A percentile compares a stretch with the other conserved stretches of the same genome.
Evolutionary conservation across 352 stramenopile genomes (phyloP).

Genomic region (Globisporangium heterothallicum): DNA sequence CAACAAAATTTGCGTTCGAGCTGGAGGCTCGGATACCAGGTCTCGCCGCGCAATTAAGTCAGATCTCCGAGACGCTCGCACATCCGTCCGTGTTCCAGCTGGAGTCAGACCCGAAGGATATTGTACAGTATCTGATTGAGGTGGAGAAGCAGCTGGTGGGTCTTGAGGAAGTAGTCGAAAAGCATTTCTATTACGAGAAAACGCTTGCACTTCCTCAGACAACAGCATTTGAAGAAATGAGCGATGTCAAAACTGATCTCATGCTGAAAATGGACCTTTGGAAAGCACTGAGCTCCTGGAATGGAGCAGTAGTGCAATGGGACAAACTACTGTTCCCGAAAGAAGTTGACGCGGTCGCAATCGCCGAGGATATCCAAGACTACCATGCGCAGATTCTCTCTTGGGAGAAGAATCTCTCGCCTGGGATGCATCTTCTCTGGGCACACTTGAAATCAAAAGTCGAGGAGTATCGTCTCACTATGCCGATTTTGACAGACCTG

Average conservation of each 20-base stretch:
- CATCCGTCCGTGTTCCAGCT: slow-evolving; percentile 38
- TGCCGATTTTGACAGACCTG: slow-evolving; percentile 69
- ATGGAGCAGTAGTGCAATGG: slow-evolving; percentile 33
- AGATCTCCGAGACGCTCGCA: slow-evolving; percentile 30
- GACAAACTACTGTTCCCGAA: slow-evolving; percentile 44
- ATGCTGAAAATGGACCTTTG: slow-evolving; percentile 79
- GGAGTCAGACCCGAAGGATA: slow-evolving; percentile 37
- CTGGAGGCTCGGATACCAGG: slow-evolving; percentile 49
- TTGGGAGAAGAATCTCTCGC: slow-evolving; percentile 46
- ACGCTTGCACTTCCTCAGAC: slow-evolving; percentile 48
- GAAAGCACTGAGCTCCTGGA: slow-evolving; percentile 72
- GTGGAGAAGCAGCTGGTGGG: slow-evolving; percentile 30
- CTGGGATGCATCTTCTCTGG: slow-evolving; percentile 42
- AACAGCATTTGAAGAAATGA: slow-evolving; percentile 80
- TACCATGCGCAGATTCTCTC: slow-evolving; percentile 49
- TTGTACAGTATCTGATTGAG: slow-evolving; percentile 38
- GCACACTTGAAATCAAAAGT: slow-evolving; percentile 68
- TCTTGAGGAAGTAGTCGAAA: slow-evolving; percentile 25
- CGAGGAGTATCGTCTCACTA: slow-evolving; percentile 76
- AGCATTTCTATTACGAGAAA: slow-evolving; percentile 51
- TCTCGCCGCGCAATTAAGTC: slow-evolving; percentile 27
- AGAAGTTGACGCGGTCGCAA: slow-evolving; percentile 57
- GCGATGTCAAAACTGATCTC: slow-evolving; percentile 63
- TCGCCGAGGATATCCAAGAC: slow-evolving; percentile 60
- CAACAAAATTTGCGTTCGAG: slow-evolving; percentile 68